Evolutionary conservation across 2,329 filamentous ascomycete genomes (phyloP), one percentile per base, ranked within the genome.

Genomic region (Lecanicillium sp.): DNA sequence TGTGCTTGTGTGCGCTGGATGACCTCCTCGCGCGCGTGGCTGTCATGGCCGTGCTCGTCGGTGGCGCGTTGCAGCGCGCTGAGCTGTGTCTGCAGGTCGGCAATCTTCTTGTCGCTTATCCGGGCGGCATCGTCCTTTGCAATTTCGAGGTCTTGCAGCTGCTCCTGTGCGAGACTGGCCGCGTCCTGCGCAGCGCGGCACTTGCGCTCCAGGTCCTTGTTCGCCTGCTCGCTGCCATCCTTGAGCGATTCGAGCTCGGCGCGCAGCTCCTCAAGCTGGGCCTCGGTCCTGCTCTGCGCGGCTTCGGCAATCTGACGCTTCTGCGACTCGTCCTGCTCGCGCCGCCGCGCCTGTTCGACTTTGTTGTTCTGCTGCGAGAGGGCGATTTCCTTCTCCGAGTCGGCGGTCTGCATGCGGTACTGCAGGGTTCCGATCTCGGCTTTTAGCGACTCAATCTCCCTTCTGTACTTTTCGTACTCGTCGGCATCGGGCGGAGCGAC

Each of bases 381-480:
- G 40, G 83, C 73, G 58, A 96, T 78, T 50, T 95, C 89, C 57
- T 87, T 84, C 60, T 97, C 91, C 57, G 95, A 88, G 58, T 91
- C 90, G 45, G 87, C 72, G 15, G 87, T 91, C 59, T 90, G 87
- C 55, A 95, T 76, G 50, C 91, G 88, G 68, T 96, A 98, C 52
- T 84, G 84, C 43, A 96, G 72, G 0, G 89, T 87, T 52, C 90
- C 93, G 35, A 97, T 74, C 66, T 96, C 89, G 2, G 91, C 88
- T 60, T 91, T 90, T 21, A 97, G 75, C 54, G 90, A 85, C 60
- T 97, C 90, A 51, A 77, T 78, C 29, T 71, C 70, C 48, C 69
- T 74, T 41, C 73, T 71, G 60, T 77, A 78, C 38, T 70, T 73
- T 59, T 82, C 78, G 59, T 80, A 79, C 48, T 76, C 72, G 50